Evolutionary conservation across 2,329 filamentous ascomycete species (phyloP).

Genomic region (Tolypocladium paradoxum): DNA sequence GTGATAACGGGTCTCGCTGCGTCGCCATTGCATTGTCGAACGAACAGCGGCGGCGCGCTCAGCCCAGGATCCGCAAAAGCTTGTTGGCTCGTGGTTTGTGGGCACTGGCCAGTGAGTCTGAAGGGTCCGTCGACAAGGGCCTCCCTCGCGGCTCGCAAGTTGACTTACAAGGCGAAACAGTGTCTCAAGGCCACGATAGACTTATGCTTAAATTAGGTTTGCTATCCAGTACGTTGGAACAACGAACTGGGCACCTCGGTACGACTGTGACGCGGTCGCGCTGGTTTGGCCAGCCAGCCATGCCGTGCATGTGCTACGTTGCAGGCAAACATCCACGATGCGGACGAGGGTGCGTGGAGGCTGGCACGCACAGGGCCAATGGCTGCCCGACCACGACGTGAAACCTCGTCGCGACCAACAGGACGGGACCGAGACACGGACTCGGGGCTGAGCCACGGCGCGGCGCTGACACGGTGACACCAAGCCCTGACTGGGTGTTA

Average conservation of each 20-base stretch:
- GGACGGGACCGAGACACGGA: not conserved
- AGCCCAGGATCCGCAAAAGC: not conserved
- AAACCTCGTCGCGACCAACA: not conserved
- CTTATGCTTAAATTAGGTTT: slow-evolving; percentile 1
- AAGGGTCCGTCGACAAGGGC: too few species aligned
- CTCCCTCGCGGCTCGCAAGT: too few species aligned
- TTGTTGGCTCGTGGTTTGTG: not conserved
- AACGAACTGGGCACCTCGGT: not conserved
- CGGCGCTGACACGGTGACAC: too few species aligned
- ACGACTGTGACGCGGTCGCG: not conserved
- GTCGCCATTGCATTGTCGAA: not conserved
- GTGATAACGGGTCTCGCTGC: not conserved
- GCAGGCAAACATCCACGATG: not conserved
- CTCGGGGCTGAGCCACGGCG: not conserved
- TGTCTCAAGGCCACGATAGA: not conserved
- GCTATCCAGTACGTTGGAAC: not conserved
- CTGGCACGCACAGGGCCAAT: not conserved
- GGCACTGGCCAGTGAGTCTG: too few species aligned
- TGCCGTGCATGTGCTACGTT: not conserved
- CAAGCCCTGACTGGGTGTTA: not conserved
- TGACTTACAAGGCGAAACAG: not conserved
- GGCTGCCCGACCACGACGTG: too few species aligned
- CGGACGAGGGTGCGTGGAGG: not conserved
- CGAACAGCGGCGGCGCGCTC: not conserved
- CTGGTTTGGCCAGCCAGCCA: not conserved